Evolutionary conservation across 441 rosid genomes (phyloP).

Genomic region (Populus hybrid): DNA sequence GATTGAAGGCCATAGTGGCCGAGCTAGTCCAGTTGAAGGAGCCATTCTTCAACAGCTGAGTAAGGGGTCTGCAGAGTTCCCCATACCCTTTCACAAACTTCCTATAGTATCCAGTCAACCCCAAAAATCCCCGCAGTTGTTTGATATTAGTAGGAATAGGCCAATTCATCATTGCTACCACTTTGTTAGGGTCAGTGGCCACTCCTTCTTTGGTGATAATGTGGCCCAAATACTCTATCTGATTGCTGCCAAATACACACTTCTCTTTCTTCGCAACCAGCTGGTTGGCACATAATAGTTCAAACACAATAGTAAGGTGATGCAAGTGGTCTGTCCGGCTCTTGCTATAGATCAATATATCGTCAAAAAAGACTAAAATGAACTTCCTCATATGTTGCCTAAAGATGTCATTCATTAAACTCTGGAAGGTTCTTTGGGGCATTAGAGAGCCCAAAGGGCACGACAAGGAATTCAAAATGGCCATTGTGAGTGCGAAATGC

Average conservation of each 20-base stretch:
- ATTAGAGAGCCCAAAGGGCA: background rate
- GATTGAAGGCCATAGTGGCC: background rate
- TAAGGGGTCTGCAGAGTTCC: background rate
- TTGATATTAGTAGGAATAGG: background rate
- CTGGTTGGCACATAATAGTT: background rate
- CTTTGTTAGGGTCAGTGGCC: background rate
- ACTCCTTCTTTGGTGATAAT: background rate
- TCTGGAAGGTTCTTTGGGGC: background rate
- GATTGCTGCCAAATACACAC: rapidly evolving
- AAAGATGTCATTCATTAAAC: slow-evolving; percentile 4
- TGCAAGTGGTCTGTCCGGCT: background rate
- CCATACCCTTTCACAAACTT: background rate
- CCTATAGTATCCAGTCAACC: background rate
- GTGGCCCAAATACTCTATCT: background rate
- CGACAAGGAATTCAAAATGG: background rate
- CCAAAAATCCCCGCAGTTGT: background rate
- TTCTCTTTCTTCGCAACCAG: background rate
- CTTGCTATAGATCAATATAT: background rate
- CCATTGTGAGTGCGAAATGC: background rate
- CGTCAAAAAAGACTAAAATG: background rate
- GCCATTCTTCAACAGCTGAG: background rate
- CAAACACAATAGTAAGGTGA: background rate
- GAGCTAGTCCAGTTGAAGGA: background rate
- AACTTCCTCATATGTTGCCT: background rate
- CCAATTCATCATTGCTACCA: background rate